These are phyloP conservation scores for Theobroma grandiflorum DNA, from an alignment of 441 rosid species.

Conservation along the genomic window DNA sequence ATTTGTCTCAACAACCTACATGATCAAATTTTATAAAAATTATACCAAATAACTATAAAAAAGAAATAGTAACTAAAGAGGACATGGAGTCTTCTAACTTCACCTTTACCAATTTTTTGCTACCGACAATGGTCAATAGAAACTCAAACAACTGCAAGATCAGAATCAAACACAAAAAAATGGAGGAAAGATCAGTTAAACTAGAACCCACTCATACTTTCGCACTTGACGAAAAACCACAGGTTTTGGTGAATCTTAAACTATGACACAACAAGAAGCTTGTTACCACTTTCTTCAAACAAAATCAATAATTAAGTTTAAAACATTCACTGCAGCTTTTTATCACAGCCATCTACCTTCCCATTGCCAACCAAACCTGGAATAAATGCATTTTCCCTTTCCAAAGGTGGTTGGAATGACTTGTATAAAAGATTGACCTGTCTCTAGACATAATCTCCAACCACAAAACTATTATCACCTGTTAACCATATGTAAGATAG, in stretches of 20 bases:
- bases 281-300: constrained; percentile 16
- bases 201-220: constrained; percentile 19
- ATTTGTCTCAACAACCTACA: constrained; percentile 66
- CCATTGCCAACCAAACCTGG: constrained; percentile 5
- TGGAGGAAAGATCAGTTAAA: constrained; percentile 30
- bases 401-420: constrained; percentile 4
- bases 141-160: constrained; percentile 84
- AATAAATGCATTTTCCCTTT: constrained; percentile 12
- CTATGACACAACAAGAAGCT: background rate
- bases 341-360: background rate
- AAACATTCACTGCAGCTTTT: background rate
- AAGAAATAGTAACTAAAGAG: constrained; percentile 16
- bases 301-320: constrained; percentile 9
- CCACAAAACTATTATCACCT: no score
- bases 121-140: constrained; percentile 83
- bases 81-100: constrained; percentile 30
- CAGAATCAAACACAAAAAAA: constrained; percentile 25
- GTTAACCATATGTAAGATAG: background rate
- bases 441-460: background rate
- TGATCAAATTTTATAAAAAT: constrained; percentile 24
- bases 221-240: constrained; percentile 21
- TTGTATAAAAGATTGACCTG: background rate
- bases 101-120: constrained; percentile 78
- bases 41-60: constrained; percentile 9
- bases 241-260: constrained; percentile 14